Conservation (phyloP, 257 asterid species). For the Avicennia marina region DNA sequence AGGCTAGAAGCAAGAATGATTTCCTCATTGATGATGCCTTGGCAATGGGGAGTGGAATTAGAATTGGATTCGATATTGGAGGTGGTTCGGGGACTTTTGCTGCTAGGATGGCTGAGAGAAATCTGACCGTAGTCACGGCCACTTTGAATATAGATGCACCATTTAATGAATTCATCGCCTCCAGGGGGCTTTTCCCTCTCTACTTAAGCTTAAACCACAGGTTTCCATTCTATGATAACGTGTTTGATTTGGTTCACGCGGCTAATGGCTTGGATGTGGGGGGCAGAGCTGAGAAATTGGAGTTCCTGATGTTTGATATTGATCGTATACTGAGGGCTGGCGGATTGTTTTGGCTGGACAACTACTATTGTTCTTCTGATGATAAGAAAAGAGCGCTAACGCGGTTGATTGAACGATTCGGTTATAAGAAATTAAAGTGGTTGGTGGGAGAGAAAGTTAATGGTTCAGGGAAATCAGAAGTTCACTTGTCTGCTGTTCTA, state of each 20-base stretch:
- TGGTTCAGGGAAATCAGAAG: conserved; percentile 48
- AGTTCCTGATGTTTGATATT: conserved; percentile 85
- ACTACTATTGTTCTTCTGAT: conserved; percentile 54
- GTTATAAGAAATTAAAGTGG: conserved; percentile 85
- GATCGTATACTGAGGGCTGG: conserved; percentile 77
- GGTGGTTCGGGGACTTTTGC: conserved; percentile 93
- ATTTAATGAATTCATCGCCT: conserved; percentile 70
- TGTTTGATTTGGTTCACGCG: conserved; percentile 67
- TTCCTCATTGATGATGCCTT: conserved; percentile 73
- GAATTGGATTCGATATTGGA: conserved; percentile 70
- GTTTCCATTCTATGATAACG: conserved; percentile 62
- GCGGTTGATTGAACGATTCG: conserved; percentile 65
- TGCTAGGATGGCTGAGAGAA: conserved; percentile 77
- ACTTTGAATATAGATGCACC: conserved; percentile 75
- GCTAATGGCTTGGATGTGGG: conserved; percentile 60
- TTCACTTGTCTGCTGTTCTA: conserved; percentile 48
- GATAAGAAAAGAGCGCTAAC: conserved; percentile 61
- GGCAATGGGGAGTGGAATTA: conserved; percentile 48
- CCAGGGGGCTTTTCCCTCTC: conserved; percentile 83
- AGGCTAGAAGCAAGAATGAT: conserved; percentile 61
- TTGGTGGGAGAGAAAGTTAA: too few relatives aligned
- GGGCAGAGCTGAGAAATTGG: conserved; percentile 60
- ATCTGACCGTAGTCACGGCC: conserved; percentile 63
- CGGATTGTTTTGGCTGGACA: conserved; percentile 78
- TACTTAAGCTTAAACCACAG: conserved; percentile 72